These are phyloP conservation scores for Penicillium sp. DNA, from an alignment of 2,329 filamentous ascomycete species.

Conservation along the genomic window DNA sequence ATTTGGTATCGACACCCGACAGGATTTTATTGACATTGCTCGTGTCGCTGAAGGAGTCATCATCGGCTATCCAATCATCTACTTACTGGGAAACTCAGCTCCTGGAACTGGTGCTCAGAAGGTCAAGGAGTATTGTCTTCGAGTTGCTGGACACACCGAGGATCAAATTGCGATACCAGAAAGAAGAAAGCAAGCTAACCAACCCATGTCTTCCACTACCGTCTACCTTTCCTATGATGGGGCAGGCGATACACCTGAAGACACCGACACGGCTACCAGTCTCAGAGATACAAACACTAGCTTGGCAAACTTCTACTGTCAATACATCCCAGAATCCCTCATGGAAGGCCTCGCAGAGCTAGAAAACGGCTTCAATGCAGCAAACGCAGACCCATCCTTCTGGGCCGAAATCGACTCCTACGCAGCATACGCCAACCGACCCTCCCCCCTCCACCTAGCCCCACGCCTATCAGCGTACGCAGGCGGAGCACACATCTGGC, in stretches of 20 bases:
- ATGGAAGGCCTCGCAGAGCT: conserved; percentile 90
- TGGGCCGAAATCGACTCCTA: conserved; percentile 93
- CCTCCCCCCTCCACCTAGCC: conserved; percentile 82
- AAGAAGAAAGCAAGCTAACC: conserved; percentile 30
- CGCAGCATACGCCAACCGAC: conserved; percentile 91
- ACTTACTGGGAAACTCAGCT: conserved; percentile 65
- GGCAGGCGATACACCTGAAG: background rate
- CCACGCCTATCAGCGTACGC: conserved; percentile 80
- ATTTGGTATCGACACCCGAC: conserved; percentile 88
- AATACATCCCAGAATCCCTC: conserved; percentile 93
- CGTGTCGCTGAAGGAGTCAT: conserved; percentile 85
- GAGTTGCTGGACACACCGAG: conserved; percentile 55
- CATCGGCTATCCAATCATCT: conserved; percentile 90
- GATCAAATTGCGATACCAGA: conserved; percentile 50
- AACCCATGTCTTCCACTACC: conserved; percentile 31
- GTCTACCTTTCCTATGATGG: conserved; percentile 43
- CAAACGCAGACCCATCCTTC: conserved; percentile 79
- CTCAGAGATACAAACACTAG: conserved; percentile 38
- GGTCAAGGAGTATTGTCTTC: conserved; percentile 80
- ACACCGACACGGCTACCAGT: background rate
- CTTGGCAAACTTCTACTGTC: conserved; percentile 90
- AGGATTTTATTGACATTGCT: conserved; percentile 82
- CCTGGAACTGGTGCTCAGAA: conserved; percentile 62
- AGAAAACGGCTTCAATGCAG: conserved; percentile 81
- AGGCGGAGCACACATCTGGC: conserved; percentile 90